Evolutionary conservation across 176 grass and related monocot species (phyloP).

Genomic region (Pontederia crassipes): DNA sequence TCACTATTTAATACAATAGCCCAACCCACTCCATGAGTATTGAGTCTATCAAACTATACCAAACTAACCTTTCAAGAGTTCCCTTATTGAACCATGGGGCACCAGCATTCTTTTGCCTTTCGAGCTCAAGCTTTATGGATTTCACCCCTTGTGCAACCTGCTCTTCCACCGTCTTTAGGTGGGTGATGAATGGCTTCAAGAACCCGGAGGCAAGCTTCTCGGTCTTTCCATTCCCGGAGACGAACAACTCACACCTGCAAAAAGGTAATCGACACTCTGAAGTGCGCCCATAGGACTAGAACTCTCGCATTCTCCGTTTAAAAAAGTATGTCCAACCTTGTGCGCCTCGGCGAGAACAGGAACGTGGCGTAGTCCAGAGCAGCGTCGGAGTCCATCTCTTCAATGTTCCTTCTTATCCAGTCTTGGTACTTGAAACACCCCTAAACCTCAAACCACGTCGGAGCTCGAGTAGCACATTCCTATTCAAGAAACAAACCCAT

Average conservation of each 20-base stretch:
- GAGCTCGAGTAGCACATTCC: too few species aligned
- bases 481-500: too few species aligned
- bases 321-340: slow-evolving; percentile 35
- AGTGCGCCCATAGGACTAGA: background rate
- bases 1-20: background rate
- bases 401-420: too few species aligned
- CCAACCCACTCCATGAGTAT: background rate
- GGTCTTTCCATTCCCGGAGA: slow-evolving; percentile 66
- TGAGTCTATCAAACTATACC: background rate
- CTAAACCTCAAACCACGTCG: too few species aligned
- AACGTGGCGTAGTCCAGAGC: slow-evolving; percentile 86
- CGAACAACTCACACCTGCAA: slow-evolving; percentile 89
- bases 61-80: slow-evolving; percentile 82
- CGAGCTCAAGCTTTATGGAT: slow-evolving; percentile 69
- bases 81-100: slow-evolving; percentile 85
- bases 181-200: slow-evolving; percentile 82
- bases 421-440: too few species aligned
- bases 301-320: slow-evolving; percentile 14
- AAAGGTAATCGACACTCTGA: slow-evolving; percentile 5
- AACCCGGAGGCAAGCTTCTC: slow-evolving; percentile 97
- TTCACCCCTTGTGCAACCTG: slow-evolving; percentile 35
- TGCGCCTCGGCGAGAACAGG: slow-evolving; percentile 89
- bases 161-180: slow-evolving; percentile 76
- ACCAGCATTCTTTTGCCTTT: slow-evolving; percentile 22
- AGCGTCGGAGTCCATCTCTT: slow-evolving; percentile 54